phyloP scores from a whole-genome alignment of 768 basidiomycete genomes.

The Pholiota microspora region DNA sequence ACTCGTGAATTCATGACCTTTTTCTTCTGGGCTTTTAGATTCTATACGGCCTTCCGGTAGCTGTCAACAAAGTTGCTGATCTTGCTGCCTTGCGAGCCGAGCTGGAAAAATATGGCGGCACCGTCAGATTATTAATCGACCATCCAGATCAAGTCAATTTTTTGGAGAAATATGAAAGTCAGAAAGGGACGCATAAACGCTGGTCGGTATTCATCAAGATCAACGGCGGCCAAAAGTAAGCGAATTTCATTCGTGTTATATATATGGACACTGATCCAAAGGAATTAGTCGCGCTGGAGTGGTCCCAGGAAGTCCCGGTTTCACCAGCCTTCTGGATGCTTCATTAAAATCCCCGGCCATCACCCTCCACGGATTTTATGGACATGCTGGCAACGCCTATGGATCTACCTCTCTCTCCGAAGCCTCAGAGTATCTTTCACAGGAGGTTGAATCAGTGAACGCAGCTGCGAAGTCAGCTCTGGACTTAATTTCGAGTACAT shows the following conservation, averaged over 20 bases:
- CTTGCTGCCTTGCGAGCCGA: constrained; percentile 58
- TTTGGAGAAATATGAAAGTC: constrained; percentile 58
- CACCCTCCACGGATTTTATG: constrained; percentile 80
- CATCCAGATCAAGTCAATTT: constrained; percentile 69
- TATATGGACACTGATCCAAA: constrained; percentile 12
- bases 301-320: constrained; percentile 46
- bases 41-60: constrained; percentile 76
- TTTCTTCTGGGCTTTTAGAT: constrained; percentile 51
- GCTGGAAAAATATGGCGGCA: constrained; percentile 52
- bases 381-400: constrained; percentile 77
- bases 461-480: constrained; percentile 57
- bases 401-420: constrained; percentile 66
- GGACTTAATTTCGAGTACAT: constrained; percentile 38
- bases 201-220: constrained; percentile 86
- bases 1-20: neutral
- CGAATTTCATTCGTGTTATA: neutral
- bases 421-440: constrained; percentile 63
- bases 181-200: constrained; percentile 33
- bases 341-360: constrained; percentile 54
- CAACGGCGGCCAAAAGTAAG: constrained; percentile 76
- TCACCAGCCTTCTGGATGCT: constrained; percentile 51
- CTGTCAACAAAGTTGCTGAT: constrained; percentile 69
- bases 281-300: constrained; percentile 65
- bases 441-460: constrained; percentile 72
- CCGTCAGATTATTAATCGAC: constrained; percentile 71